phyloP scores from a whole-genome alignment of 228 moss, liverwort and hornwort species.

The Sphagnum magellanicum region DNA sequence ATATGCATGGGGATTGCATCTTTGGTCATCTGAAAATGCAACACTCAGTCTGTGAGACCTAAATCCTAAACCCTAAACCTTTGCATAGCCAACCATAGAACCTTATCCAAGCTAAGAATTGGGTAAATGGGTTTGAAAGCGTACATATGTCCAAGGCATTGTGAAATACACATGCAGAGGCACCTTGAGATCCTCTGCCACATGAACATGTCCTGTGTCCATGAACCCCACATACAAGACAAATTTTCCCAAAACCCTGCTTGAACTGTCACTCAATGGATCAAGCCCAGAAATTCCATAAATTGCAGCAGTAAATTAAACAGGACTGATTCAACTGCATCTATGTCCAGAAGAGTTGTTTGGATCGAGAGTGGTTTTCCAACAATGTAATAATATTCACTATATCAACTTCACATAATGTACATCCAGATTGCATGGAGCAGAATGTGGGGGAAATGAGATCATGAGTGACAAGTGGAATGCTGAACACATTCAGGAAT shows the following conservation, averaged over 20 bases:
- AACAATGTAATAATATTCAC: not conserved
- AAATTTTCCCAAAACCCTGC: not conserved
- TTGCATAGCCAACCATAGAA: not conserved
- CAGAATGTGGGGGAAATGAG: no score
- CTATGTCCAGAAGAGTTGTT: no score
- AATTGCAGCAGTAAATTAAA: not conserved
- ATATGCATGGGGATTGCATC: not conserved
- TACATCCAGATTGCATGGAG: not conserved
- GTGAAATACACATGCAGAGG: conserved; percentile 95
- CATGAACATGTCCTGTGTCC: conserved; percentile 89
- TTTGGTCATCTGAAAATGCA: not conserved
- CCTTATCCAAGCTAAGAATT: not conserved
- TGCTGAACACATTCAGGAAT: no score
- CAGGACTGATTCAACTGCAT: not conserved
- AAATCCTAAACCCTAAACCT: not conserved
- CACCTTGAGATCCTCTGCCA: conserved; percentile 82
- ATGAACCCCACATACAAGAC: not conserved
- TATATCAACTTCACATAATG: not conserved
- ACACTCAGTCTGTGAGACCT: not conserved
- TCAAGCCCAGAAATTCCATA: no score
- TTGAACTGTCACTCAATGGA: not conserved
- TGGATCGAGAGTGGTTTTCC: no score
- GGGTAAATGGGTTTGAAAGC: conserved; percentile 8
- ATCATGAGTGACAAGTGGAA: conserved; percentile 2
- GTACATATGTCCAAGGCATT: conserved; percentile 92